Evolutionary conservation across 2,329 filamentous ascomycete genomes (phyloP).

Genomic region (Epichloe festucae): DNA sequence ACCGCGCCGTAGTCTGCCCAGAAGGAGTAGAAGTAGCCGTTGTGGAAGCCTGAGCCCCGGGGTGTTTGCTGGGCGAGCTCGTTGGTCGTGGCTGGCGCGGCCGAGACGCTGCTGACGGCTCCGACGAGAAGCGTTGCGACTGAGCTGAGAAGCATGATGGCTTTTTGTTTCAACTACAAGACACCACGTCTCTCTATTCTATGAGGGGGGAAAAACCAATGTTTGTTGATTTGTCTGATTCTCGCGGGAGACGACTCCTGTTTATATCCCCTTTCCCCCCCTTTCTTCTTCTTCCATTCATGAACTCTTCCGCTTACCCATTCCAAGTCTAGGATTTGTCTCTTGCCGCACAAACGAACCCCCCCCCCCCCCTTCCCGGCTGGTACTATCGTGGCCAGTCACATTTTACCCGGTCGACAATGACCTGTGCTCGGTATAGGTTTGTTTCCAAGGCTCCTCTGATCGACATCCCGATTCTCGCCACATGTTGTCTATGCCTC

Average conservation of each 20-base stretch:
- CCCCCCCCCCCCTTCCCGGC: too few relatives aligned
- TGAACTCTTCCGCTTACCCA: background rate
- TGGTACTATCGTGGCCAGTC: background rate
- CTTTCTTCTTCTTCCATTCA: background rate
- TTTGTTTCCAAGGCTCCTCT: too few relatives aligned
- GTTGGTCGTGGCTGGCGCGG: background rate
- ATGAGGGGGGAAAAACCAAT: background rate
- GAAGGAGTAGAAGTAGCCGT: background rate
- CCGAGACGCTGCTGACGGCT: background rate
- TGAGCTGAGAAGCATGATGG: background rate
- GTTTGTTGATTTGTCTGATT: too few relatives aligned
- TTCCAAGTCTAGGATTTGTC: too few relatives aligned
- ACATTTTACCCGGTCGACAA: background rate
- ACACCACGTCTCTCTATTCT: too few relatives aligned
- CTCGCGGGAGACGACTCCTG: background rate
- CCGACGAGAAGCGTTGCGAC: background rate
- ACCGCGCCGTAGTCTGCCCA: background rate
- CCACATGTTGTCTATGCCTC: too few relatives aligned
- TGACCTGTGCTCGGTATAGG: background rate
- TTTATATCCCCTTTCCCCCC: background rate
- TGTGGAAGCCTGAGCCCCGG: background rate
- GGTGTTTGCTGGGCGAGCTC: background rate
- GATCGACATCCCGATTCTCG: too few relatives aligned
- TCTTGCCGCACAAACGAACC: too few relatives aligned
- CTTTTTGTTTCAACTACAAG: background rate